Evolutionary conservation across 148 eudicot genomes (phyloP), one percentile per base, ranked within the genome.

Genomic region (Arbutus unedo): DNA sequence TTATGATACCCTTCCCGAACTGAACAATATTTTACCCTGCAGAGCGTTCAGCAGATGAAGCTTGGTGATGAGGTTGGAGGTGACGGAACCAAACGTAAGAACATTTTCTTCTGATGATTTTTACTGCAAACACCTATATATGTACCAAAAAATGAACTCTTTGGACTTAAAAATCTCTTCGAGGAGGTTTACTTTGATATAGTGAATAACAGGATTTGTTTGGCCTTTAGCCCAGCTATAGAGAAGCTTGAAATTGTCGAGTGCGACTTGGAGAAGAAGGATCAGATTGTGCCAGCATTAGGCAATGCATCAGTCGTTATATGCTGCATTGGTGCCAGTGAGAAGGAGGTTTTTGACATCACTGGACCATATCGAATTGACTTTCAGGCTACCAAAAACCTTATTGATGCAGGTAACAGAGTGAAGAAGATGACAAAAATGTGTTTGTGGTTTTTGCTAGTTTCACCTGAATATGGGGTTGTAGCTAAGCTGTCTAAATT

Each of bases 311-410:
- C 98, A 5, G 81, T 90, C 67, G 93, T 95, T 80, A 87, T 93
- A 82, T 95, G 98, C 70, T 93, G 96, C 88, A 93, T 95, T 83
- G 98, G 98, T 81, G 98, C 98, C 25, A 93, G 98, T 54, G 98
- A 95, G 86, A 95, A 95, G 90, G 98, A 95, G 82, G 77, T 93
- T 79, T 90, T 88, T 79, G 98, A 95, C 74, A 77, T 95, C 73
- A 91, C 97, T 81, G 97, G 98, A 81, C 98, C 98, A 45, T 95
- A 90, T 86, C 88, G 98, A 62, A 95, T 95, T 82, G 98, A 95
- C 85, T 93, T 88, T 78, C 85, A 21, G 87, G 98, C 98, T 77
- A 92, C 96, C 49, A 92, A 93, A 84, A 93, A 92, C 81, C 93
- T 95, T 67, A 83, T 95, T 80, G 92, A 93, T 86, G 97, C 98